Evolutionary conservation across 371 early-diverging fungal genomes (phyloP).

Genomic region (Conidiobolus incongruus): DNA sequence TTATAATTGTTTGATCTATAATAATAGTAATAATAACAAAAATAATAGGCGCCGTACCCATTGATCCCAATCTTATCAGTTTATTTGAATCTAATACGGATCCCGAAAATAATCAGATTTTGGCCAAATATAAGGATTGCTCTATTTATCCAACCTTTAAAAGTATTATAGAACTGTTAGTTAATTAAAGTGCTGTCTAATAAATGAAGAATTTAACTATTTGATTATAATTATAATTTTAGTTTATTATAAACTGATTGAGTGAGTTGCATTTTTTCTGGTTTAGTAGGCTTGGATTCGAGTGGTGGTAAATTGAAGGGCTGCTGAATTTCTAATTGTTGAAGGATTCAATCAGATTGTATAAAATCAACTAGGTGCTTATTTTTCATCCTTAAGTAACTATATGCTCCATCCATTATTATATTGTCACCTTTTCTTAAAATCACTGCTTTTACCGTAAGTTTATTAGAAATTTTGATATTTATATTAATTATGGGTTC

Average conservation of each 20-base stretch:
- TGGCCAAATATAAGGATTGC: neutral
- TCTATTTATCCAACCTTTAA: neutral
- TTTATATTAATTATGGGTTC: neutral
- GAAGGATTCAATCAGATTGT: too few relatives aligned
- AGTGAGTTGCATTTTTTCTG: too few relatives aligned
- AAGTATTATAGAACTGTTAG: neutral
- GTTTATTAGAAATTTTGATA: neutral
- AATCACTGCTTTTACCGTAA: neutral
- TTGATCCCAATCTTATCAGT: neutral
- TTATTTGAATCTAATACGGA: conserved; percentile 1
- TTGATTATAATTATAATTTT: neutral
- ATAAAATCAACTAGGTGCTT: too few relatives aligned
- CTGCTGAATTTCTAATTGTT: too few relatives aligned
- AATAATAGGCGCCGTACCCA: neutral
- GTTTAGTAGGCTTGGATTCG: too few relatives aligned
- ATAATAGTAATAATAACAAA: neutral
- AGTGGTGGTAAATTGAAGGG: too few relatives aligned
- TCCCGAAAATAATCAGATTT: neutral
- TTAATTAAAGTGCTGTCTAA: too few relatives aligned
- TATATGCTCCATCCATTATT: neutral
- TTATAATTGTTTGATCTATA: neutral
- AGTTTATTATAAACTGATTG: neutral
- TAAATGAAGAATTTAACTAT: neutral
- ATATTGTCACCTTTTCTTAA: neutral
- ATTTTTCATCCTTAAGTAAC: neutral